phyloP scores from a whole-genome alignment of 495 filamentous ascomycete genomes.

The Amorphotheca resinae region DNA sequence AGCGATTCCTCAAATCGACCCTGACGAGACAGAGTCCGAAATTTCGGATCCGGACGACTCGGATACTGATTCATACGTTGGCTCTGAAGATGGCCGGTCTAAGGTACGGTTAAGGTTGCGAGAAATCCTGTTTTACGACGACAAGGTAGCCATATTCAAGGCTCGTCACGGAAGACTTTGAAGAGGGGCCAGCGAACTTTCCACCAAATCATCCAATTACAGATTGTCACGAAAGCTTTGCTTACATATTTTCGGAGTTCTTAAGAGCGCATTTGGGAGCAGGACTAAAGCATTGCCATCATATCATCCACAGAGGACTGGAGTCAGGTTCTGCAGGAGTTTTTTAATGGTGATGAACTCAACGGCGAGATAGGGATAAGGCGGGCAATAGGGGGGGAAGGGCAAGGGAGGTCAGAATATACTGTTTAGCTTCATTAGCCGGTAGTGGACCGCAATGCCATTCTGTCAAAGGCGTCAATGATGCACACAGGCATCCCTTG shows the following conservation, averaged over 20 bases:
- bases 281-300: slow-evolving; percentile 8
- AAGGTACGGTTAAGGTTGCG: slow-evolving; percentile 51
- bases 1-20: slow-evolving; percentile 19
- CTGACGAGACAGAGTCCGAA: slow-evolving; percentile 37
- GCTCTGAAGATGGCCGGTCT: slow-evolving; percentile 29
- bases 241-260: slow-evolving; percentile 18
- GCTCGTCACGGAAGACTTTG: slow-evolving; percentile 20
- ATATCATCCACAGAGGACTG: not conserved
- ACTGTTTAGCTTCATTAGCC: too few relatives aligned
- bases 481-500: too few relatives aligned
- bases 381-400: not conserved
- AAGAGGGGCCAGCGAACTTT: not conserved
- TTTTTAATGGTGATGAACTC: not conserved
- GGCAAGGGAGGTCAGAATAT: not conserved
- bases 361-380: slow-evolving; percentile 3
- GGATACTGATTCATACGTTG: slow-evolving; percentile 33
- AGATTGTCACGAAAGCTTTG: not conserved
- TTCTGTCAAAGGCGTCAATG: too few relatives aligned
- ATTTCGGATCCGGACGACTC: slow-evolving; percentile 37
- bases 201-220: not conserved
- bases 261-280: slow-evolving; percentile 11
- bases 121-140: slow-evolving; percentile 84
- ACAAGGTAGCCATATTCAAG: slow-evolving; percentile 59
- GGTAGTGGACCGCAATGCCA: too few relatives aligned
- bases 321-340: slow-evolving; percentile 9